Evolutionary conservation across 2,329 filamentous ascomycete species (phyloP), one percentile per base, ranked within the genome.

Genomic region (Cyphellophora attinorum): DNA sequence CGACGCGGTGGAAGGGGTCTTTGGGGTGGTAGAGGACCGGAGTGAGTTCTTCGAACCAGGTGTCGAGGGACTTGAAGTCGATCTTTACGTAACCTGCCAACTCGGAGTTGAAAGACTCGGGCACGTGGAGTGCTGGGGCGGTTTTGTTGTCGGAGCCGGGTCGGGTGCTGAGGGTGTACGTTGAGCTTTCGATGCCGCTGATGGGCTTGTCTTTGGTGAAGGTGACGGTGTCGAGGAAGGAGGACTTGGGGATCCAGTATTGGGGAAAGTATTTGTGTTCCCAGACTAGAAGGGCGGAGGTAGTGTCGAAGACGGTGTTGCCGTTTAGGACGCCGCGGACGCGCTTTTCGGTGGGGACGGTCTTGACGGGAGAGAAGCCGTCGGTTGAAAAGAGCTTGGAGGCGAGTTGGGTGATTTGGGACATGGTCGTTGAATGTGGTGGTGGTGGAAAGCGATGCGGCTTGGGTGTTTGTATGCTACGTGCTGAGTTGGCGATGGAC

Each of bases 1-100:
- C 47, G 25, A 50, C 41, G 11, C 47, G 39, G 35, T 50, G 47
- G 21, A 42, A 50, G 2, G 47, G 47, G 27, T 50, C 46, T 18
- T 48, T 48, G 12, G 47, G 44, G 31, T 48, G 45, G 19, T 42
- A 50, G n/a, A 40, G 34, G 1, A 50, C 28, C 29, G 37, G 35
- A 5, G 29, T 12, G 19, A 39, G 38, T 25, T 50, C 47, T 33
- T 50, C 47, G 31, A 45, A 47, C 47, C 46, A 50, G 3, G 46
- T 44, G 18, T 50, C 47, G 3, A 50, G 37, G 29, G 40, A 38
- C n/a, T 46, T 44, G 37, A 43, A 45, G 14, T 47, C 41, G 37
- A 50, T 40, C 36, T 50, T 50, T 19, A 48, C 46, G n/a, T 39
- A 42, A 12, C 43, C 43, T 3, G 43, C 41, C 18, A 49, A 36